Base-by-base conservation (phyloP, 805 yeast genomes). In the Candida oleophila region DNA sequence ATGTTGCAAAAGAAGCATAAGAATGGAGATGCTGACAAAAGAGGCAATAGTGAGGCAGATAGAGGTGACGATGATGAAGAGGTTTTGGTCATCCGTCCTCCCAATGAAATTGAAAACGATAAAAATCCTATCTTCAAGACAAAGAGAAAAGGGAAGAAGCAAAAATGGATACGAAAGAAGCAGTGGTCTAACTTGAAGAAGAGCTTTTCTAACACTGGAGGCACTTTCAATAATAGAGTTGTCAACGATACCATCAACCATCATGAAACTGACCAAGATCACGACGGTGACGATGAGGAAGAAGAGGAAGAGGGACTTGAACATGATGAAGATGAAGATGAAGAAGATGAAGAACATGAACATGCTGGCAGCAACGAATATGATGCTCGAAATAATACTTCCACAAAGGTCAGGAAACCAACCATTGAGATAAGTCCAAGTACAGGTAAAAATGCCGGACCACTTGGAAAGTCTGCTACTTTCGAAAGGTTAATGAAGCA, bases 71-170 rank as follows among this genome's bases (percentile, higher is more conserved):
- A 76, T 33, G 85, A 81, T 32, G 81, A 83, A 33, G 95, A 92
- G 3, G 90, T 92, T 1, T 65, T 89, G 32, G 81, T 85, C 5
- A 85, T 90, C 38, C 77, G 77, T 49, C 84, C 94, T 0, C 96
- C 98, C 1, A 79, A 85, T 16, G 95, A 85, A 55, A 71, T 86
- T 49, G 87, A 77, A 55, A 57, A 66, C 14, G 63, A 60, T 45
- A 57, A 61, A 41, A 58, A 59, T 18, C 74, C 75, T 2, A 71
- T 72, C 21, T 51, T 36, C 39, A 36, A 36, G 18, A 36, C 39
- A 3, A 36, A 36, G 21, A 68, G 25, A 64, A 50, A 53, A 21
- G 51, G 53, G 19, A 42, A 57, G 12, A 20, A 18, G 28, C 49
- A 54, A 32, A 44, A 45, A 34, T 46, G 54, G 56, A 50, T 54